Base-by-base conservation (phyloP, 768 basidiomycete species). In the Strobilomyces echinocephalus region DNA sequence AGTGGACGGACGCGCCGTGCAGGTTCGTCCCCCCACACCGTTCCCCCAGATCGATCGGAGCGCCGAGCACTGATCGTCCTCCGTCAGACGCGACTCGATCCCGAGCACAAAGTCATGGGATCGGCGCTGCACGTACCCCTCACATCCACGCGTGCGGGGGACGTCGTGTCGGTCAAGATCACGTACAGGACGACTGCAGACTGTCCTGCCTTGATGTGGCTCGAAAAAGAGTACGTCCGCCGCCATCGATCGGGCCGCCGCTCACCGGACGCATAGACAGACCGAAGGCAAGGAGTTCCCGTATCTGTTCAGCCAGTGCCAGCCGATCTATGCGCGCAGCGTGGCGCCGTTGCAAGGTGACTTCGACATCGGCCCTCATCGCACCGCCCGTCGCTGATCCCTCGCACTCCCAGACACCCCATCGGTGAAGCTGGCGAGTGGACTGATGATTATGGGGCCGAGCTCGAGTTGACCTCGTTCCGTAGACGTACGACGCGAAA, bases 271-370 rank as follows among this genome's bases (percentile, higher is more conserved):
- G 16, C 18, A 8, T 47, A 90, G 89, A 54, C 85, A 92, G 71
- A 97, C 93, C 0, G 88, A 90, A 55, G 91, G 91, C 8, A 91
- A 91, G 59, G 73, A 74, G 18, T 87, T 88, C 65, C 86, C 91
- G 0, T 97, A 88, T 71, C 69, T 97, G 15, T 97, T 94, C 74
- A 92, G 90, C 55, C 95, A 97, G 63, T 91, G 88, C 63, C 93
- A 97, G 59, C 91, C 95, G 4, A 95, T 94, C 60, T 87, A 95
- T 64, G 88, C 88, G 3, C 82, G 94, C 28, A 79, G 85, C 4
- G 69, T 95, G 39, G 79, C 81, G 1, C 94, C 93, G 3, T 63
- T 91, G 53, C 92, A 95, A 79, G 87, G 87, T 82, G 39, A 30
- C 14, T 28, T 18, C 1, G 24, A 47, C n/a, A 0, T 24, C 24